phyloP scores from a whole-genome alignment of 2,329 filamentous ascomycete genomes.

The Cladosporium halotolerans region DNA sequence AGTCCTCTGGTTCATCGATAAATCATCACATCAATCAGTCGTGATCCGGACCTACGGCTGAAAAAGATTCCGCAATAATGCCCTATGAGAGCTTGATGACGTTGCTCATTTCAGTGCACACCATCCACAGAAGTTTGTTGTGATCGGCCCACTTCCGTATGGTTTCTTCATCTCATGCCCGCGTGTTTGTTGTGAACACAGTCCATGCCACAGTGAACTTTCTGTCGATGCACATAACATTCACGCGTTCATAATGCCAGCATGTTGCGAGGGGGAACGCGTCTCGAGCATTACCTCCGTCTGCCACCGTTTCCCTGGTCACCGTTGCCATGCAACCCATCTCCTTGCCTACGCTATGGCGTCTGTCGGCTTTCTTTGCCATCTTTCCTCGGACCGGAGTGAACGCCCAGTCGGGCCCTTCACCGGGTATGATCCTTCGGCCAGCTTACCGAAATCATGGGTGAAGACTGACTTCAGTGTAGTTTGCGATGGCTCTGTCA shows the following conservation, averaged over 20 bases:
- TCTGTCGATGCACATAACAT: background rate
- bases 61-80: no score
- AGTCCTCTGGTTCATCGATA: no score
- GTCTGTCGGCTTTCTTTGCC: background rate
- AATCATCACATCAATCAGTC: no score
- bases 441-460: background rate
- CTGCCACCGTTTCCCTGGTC: background rate
- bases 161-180: background rate
- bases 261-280: slow-evolving; percentile 24
- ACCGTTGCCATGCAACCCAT: slow-evolving; percentile 3
- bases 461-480: background rate
- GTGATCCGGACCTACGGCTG: no score
- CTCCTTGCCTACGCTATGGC: background rate
- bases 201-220: slow-evolving; percentile 13
- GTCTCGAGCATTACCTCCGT: slow-evolving; percentile 12
- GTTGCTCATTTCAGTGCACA: background rate
- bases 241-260: slow-evolving; percentile 19
- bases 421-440: background rate
- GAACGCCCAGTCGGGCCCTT: background rate
- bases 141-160: background rate
- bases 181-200: slow-evolving; percentile 16
- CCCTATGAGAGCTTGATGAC: no score
- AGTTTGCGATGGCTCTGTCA: slow-evolving; percentile 2
- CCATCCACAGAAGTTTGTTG: background rate
- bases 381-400: background rate